Base-by-base conservation (phyloP, 106 monocot genomes). In the Dendrobium chrysotoxum region DNA sequence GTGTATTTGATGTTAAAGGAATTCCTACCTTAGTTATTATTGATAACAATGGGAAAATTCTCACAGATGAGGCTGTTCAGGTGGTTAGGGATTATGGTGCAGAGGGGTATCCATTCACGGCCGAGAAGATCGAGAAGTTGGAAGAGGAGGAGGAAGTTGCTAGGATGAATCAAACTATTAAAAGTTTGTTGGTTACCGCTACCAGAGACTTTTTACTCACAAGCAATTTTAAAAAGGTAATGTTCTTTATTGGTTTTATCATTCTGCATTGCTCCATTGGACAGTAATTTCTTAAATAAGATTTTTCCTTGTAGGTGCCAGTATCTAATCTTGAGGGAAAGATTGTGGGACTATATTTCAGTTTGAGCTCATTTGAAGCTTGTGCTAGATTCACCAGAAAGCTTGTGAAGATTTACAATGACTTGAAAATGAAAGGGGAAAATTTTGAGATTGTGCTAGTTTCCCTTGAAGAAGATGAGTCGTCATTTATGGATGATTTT, bases 241-340 rank as follows among this genome's bases (percentile, higher is more conserved):
- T 65, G 12, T 47, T 21, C 6, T 13, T 2, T 16, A 41, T 26
- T 47, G 40, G 13, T 28, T 17, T 23, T n/a, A 2, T 38, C 8
- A 21, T 45, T 42, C 1, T 40, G 40, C 20, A 74, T 80, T 28
- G 3, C 26, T 53, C 12, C 35, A 55, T 21, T 40, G 53, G 7
- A 15, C 39, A 28, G 9, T 67, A 10, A 26, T 67, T 31, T 11
- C 11, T 31, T 30, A 68, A n/a, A 4, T 61, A 23, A 61, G 6
- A 7, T 25, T 67, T 21, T 3, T 55, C 12, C 8, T 72, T 76
- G 1, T 42, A 95, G 95, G 90, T 95, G 38, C 92, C 88, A 5
- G 77, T 92, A 11, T 83, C 91, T 2, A 85, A 91, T 35, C 87
- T 95, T 25, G 92, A 92, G 86, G 95, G 95, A 7, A 91, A 89